Conservation (phyloP, 495 filamentous ascomycete genomes). For the Penicillium goetzii region DNA sequence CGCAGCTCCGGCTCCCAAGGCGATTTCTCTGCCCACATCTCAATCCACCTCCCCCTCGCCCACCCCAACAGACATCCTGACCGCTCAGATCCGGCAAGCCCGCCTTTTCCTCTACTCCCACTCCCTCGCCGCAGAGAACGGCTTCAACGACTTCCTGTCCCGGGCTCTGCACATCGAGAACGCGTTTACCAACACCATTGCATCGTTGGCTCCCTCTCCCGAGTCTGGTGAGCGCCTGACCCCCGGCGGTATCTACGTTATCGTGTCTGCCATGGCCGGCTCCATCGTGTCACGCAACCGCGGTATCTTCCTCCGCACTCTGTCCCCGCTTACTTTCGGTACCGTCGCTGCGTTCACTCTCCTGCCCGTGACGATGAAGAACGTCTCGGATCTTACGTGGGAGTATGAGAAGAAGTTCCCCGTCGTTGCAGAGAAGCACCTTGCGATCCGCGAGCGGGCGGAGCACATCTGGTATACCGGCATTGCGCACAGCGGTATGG, state of each 20-base stretch:
- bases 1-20: constrained; percentile 30
- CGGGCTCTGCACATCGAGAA: constrained; percentile 76
- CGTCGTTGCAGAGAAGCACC: constrained; percentile 74
- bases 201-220: constrained; percentile 80
- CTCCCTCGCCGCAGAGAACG: constrained; percentile 70
- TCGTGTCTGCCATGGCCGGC: constrained; percentile 90
- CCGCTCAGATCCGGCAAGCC: constrained; percentile 74
- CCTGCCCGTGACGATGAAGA: constrained; percentile 78
- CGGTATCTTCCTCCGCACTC: constrained; percentile 73
- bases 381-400: constrained; percentile 83
- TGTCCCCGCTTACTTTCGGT: constrained; percentile 71
- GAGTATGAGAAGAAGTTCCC: constrained; percentile 86
- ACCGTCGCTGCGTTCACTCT: constrained; percentile 74
- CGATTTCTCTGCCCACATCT: constrained; percentile 28
- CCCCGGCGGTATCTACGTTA: constrained; percentile 84
- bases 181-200: constrained; percentile 77
- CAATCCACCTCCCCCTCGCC: constrained; percentile 53
- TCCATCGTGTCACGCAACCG: constrained; percentile 86
- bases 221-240: constrained; percentile 82
- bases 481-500: constrained; percentile 70
- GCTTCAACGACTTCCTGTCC: constrained; percentile 76
- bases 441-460: constrained; percentile 64
- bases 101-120: constrained; percentile 82
- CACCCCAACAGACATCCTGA: constrained; percentile 89
- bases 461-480: constrained; percentile 70